Conservation (phyloP, 2,329 filamentous ascomycete species). For the Clarireedia monteithiana region DNA sequence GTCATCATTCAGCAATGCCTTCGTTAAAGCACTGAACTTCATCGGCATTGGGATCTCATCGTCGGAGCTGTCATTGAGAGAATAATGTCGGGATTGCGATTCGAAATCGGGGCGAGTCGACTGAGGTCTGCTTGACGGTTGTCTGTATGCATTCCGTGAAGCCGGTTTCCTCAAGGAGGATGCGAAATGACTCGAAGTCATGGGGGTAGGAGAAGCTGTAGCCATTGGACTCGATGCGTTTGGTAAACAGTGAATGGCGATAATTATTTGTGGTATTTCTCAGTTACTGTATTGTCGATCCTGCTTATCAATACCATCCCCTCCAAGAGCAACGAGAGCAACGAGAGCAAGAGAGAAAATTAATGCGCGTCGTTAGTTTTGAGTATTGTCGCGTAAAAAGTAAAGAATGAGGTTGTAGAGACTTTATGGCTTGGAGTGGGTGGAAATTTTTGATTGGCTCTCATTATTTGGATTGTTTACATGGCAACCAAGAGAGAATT, state of each 20-base stretch:
- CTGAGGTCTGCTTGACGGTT: conserved; percentile 39
- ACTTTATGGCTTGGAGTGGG: not conserved
- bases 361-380: not conserved
- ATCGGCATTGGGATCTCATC: conserved; percentile 84
- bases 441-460: conserved; percentile 8
- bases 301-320: conserved; percentile 22
- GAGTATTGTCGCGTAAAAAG: not conserved
- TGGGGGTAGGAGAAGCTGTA: conserved; percentile 47
- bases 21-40: conserved; percentile 89
- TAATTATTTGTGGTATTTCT: conserved; percentile 9
- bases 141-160: conserved; percentile 43
- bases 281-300: conserved; percentile 12
- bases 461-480: not conserved
- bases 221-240: conserved; percentile 34
- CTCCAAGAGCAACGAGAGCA: conserved; percentile 8
- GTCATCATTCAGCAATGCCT: conserved; percentile 67
- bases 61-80: conserved; percentile 78
- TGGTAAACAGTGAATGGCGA: not conserved
- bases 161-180: conserved; percentile 45
- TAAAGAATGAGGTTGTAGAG: conserved; percentile 1
- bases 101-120: conserved; percentile 16
- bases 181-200: conserved; percentile 40
- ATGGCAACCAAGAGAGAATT: not conserved
- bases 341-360: conserved; percentile 11
- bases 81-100: conserved; percentile 36